phyloP scores from a whole-genome alignment of 2,329 filamentous ascomycete genomes.

The Mollisiaceae sp. region DNA sequence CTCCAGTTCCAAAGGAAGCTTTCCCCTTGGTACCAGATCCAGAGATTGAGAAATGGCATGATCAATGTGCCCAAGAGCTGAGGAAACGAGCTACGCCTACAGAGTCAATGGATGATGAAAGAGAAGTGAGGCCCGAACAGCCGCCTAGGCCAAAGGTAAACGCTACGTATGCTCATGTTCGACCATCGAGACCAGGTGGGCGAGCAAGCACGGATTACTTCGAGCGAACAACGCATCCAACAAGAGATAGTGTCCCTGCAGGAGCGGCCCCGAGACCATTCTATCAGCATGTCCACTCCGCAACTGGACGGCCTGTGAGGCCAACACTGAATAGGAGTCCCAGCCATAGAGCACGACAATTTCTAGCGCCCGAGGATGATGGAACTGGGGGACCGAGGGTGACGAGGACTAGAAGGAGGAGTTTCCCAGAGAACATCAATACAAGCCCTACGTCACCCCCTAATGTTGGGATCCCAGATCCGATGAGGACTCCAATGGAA shows the following conservation, averaged over 20 bases:
- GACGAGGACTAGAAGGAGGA: conserved; percentile 34
- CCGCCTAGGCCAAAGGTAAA: conserved; percentile 40
- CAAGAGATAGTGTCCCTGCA: background rate
- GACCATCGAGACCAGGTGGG: conserved; percentile 21
- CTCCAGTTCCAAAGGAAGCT: conserved; percentile 61
- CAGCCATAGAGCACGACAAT: conserved; percentile 45
- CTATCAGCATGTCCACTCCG: conserved; percentile 26
- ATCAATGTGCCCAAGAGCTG: conserved; percentile 73
- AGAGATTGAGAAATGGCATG: conserved; percentile 88
- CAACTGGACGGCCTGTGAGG: conserved; percentile 27
- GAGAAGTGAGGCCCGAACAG: conserved; percentile 29
- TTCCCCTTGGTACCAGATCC: conserved; percentile 76
- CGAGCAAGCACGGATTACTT: conserved; percentile 33
- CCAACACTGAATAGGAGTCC: conserved; percentile 40
- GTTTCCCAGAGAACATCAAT: conserved; percentile 38
- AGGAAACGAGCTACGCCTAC: conserved; percentile 59
- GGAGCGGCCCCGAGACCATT: conserved; percentile 17
- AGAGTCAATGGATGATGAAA: conserved; percentile 15
- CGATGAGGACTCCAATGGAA: conserved; percentile 2
- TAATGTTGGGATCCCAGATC: conserved; percentile 37
- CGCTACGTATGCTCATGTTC: conserved; percentile 37
- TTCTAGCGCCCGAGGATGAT: conserved; percentile 49
- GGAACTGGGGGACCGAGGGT: conserved; percentile 31
- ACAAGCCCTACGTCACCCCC: conserved; percentile 26
- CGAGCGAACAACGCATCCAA: conserved; percentile 15